Conservation (phyloP, 768 basidiomycete species). For the Trametes cingulata region DNA sequence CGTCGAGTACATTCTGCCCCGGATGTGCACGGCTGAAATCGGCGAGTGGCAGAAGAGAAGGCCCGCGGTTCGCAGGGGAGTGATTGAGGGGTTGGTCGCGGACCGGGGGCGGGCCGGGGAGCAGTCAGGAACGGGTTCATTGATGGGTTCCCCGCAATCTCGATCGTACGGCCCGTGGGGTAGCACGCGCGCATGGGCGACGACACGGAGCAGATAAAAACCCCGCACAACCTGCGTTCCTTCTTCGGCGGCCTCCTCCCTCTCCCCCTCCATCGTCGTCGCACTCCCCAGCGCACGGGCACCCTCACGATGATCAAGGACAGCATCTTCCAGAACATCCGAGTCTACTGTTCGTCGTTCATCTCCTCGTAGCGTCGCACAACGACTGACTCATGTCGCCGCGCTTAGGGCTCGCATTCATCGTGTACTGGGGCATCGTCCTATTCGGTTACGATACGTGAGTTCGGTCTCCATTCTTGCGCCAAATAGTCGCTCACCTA, state of each 20-base stretch:
- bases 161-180: constrained; percentile 20
- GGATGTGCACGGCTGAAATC: too few relatives aligned
- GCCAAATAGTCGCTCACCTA: neutral
- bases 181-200: constrained; percentile 1
- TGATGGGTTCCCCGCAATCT: constrained; percentile 23
- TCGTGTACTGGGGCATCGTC: constrained; percentile 79
- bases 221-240: neutral
- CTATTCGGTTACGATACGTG: constrained; percentile 82
- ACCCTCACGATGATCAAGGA: constrained; percentile 11
- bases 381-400: neutral
- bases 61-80: neutral
- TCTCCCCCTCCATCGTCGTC: constrained; percentile 2
- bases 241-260: constrained; percentile 11
- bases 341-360: constrained; percentile 59
- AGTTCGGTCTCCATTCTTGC: constrained; percentile 24
- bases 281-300: neutral
- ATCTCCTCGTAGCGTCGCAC: neutral
- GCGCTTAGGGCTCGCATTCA: constrained; percentile 63
- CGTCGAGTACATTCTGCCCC: neutral
- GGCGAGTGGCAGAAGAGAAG: neutral
- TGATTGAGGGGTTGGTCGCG: neutral
- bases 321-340: constrained; percentile 51
- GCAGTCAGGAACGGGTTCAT: constrained; percentile 7
- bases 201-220: constrained; percentile 6
- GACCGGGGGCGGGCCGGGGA: constrained; percentile 7